Base-by-base conservation (phyloP, 768 basidiomycete genomes). In the Lactifluus volemus region DNA sequence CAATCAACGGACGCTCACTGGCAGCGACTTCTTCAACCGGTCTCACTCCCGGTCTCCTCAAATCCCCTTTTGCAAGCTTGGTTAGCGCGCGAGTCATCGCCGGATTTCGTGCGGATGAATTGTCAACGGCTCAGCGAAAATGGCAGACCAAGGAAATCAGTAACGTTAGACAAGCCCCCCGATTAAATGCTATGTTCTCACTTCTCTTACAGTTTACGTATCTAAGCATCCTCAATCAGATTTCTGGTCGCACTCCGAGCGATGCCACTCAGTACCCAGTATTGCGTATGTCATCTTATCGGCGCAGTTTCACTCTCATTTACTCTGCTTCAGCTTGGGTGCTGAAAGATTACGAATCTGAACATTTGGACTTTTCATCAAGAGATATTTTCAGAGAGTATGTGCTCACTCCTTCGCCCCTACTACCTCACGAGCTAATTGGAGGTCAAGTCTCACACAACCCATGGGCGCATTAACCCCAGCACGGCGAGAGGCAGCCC, bases 231-330 rank as follows among this genome's bases (percentile, higher is more conserved):
- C 74, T 97, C 57, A 97, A 97, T 67, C 92, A 96, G 70, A 81
- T 91, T 21, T 95, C 94, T 3, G 93, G 94, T 47, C 81, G 94
- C 21, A 97, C 94, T 3, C 92, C 93, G 1, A 92, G 88, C 68
- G 94, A 97, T 75, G 92, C 94, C 10, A 96, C 95, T 0, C 92
- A 95, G 67, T 97, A 94, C 72, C 94, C 93, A 0, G 84, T 96
- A 8, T 94, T 92, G 65, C 90, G 89, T 91, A 67, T 53, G 88
- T 63, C 21, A 67, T 39, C 49, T 56, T 19, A 34, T 21, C 11
- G 19, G 17, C 21, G 38, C 11, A 19, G 12, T 38, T 49, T 21
- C 44, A 29, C 38, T 17, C 60, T 61, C 12, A 61, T 50, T 29
- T 48, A 38, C 19, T 9, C 39, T 25, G 15, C 38, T 59, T 19